phyloP scores from a whole-genome alignment of 2,329 filamentous ascomycete genomes.

The Plenodomus biglobosus region DNA sequence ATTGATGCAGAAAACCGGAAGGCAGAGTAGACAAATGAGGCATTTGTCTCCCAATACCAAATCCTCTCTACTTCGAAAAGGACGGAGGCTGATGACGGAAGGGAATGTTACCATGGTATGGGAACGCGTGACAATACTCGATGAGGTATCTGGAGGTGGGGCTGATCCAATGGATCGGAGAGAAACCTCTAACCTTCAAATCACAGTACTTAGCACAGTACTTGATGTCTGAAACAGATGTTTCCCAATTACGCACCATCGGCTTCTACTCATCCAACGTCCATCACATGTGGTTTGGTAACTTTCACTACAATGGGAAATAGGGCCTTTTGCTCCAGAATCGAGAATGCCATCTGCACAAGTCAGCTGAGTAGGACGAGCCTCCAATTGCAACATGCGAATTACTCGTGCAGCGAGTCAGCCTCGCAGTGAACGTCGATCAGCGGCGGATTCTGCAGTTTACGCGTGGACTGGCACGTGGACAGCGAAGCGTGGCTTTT shows the following conservation, averaged over 20 bases:
- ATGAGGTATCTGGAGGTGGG: constrained; percentile 53
- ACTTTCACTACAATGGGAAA: background rate
- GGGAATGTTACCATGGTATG: constrained; percentile 53
- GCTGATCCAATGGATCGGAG: constrained; percentile 1
- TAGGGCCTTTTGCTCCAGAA: background rate
- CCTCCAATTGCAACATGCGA: background rate
- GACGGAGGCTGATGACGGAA: constrained; percentile 29
- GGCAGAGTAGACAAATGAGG: constrained; percentile 56
- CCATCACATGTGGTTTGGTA: background rate
- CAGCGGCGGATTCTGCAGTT: constrained; percentile 8
- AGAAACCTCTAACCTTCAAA: background rate
- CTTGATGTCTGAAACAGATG: background rate
- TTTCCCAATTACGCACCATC: background rate
- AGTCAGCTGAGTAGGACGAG: background rate
- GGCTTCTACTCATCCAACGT: background rate
- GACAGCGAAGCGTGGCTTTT: background rate
- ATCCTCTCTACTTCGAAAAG: constrained; percentile 54
- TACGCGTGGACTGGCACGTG: background rate
- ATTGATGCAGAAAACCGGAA: constrained; percentile 54
- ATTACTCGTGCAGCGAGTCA: background rate
- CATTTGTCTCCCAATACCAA: constrained; percentile 59
- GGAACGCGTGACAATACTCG: constrained; percentile 52
- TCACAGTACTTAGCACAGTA: background rate
- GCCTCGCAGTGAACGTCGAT: too few species aligned
- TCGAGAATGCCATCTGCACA: background rate